Evolutionary conservation across 768 basidiomycete genomes (phyloP), one percentile per base, ranked within the genome.

Genomic region (Leccinum imitatum): DNA sequence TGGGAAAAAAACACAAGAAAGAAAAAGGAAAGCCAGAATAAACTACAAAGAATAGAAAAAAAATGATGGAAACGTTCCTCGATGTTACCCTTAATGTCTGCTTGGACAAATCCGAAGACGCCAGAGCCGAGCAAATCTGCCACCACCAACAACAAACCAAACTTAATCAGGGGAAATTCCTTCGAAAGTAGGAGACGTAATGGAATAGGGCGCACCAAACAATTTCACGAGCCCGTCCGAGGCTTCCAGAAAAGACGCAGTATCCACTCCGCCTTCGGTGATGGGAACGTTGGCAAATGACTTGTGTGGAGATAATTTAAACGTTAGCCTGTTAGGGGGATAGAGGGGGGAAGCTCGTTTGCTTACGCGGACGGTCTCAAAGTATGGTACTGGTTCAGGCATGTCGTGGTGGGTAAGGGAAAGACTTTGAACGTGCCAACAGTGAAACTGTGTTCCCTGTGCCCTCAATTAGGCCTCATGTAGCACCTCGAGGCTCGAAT

Each of bases 281-380:
- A 91, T 78, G 15, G 86, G 82, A 44, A 98, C 91, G 62, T 96
- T 91, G 67, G 83, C 85, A 74, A 91, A 98, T 10, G 92, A 94
- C 95, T 97, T 21, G 19, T 46, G 44, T 11, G 19, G 19, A 21
- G 44, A 13, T 44, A 44, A 44, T n/a, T 41, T 46, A 13, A 64
- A 54, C 48, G 10, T 47, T 33, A 19, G 52, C 53, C 3, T 19
- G 14, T n/a, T 10, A 44, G 21, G n/a, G 3, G 25, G 17, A 50
- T 17, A 23, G 23, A 53, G 50, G 57, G n/a, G 51, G 55, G 15
- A 46, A 19, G 46, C 30, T 25, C 53, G 53, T 59, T 23, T 21
- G 35, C 76, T 60, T 68, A 87, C 87, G 77, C 84, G 87, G 57
- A 86, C 84, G 10, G 83, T 83, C 75, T 89, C 86, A 62, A 88